Base-by-base conservation (phyloP, 495 filamentous ascomycete genomes). In the Trichoderma virens region DNA sequence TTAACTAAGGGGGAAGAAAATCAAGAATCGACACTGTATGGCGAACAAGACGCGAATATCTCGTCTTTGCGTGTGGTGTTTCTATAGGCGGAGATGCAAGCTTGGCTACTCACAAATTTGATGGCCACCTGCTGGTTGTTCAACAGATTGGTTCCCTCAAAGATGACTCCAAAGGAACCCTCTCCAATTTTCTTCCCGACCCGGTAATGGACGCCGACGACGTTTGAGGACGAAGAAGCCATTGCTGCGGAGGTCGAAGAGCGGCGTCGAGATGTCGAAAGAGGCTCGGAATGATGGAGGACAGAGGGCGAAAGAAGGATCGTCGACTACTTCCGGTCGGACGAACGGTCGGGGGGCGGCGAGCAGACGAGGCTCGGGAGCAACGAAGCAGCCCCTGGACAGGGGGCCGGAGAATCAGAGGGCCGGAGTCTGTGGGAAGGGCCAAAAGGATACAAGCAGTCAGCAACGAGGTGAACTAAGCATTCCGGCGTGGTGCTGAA, bases 101-200 rank as follows among this genome's bases (percentile, higher is more conserved):
- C 60, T 35, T 25, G 8, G 56, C 34, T 11, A 89, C 91, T 71
- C 79, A 97, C 93, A 79, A 99, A 99, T 82, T 99, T 99, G 81
- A 99, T 99, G 67, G 94, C 94, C 64, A 99, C 94, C 77, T 97
- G 94, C 76, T 98, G 94, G 77, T 94, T 97, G 82, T 99, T 99
- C 75, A 99, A 83, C 65, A 99, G 83, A 77, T 99, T 99, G 69
- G 92, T 97, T 56, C 94, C 94, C 77, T 99, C 94, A 67, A 99
- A 99, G 68, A 99, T 97, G 64, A 99, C 94, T 79, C 94, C 94
- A 70, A 99, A 99, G 14, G 92, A 97, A 27, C 94, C 94, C 82
- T 99, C 94, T 68, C 94, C 94, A 65, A 99, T 99, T 78, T 99
- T 99, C 85, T 98, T 99, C 67, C 94, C 94, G 63, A 99, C 94